Evolutionary conservation across 75 land plant species (phyloP), one percentile per base, ranked within the genome.

Genomic region (Sequoiadendron giganteum): DNA sequence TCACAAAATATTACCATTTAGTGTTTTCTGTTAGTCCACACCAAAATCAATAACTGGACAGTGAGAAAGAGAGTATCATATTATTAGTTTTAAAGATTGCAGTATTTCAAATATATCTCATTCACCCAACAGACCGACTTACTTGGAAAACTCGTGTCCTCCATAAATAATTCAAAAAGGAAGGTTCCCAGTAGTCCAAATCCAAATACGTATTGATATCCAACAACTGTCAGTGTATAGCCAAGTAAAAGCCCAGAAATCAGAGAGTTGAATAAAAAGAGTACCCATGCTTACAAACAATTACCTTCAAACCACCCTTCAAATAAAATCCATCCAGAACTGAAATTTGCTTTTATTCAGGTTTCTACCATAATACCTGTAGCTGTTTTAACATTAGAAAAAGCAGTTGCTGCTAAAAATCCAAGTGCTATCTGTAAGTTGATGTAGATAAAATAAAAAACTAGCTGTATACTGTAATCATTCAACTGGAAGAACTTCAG

Each of bases 341-440:
- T n/a, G 54, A 87, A 18, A 82, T 82, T 52, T 3, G 38, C 5
- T 72, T 14, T 43, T 34, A 18, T 70, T 42, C 42, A 78, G 39
- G 87, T 30, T 47, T 81, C 36, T 88, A 84, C 28, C 0, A 85
- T 61, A 61, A 72, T 86, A 97, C 99, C 97, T 94, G 96, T 89
- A 70, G 97, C 99, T 40, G 97, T 98, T 90, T 90, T 95, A 19
- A 92, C 93, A 61, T 91, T 88, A 68, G 95, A 92, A 86, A 97
- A 98, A 65, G 93, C 32, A 40, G 94, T 87, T 42, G 99, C 94
- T 11, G 88, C 88, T 1, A 98, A 91, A 88, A 98, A 97, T 40
- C 94, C 95, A 45, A 94, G 47, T 10, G 96, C 91, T 58, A 98
- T 93, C 90, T 95, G 97, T 90, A 97, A 89, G 88, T 98, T 98